These are phyloP conservation scores for Penicillium sp. DNA, from an alignment of 2,329 filamentous ascomycete species.

Conservation along the genomic window DNA sequence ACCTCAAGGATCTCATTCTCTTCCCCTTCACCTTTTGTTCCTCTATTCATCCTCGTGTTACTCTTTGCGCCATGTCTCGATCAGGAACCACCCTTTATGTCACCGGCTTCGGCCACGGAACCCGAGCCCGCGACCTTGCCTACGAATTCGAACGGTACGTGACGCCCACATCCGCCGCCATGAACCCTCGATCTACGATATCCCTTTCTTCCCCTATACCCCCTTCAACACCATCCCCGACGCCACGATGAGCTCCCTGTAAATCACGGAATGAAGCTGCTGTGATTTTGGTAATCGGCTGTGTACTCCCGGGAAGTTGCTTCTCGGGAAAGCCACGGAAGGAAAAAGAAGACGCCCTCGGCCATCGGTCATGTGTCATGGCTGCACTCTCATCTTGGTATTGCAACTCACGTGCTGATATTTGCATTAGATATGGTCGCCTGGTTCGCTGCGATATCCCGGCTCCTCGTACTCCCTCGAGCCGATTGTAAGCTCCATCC, in stretches of 20 bases:
- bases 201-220: conserved; percentile 31
- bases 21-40: conserved; percentile 1
- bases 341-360: not conserved
- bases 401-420: conserved; percentile 40
- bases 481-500: conserved; percentile 78
- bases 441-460: conserved; percentile 98
- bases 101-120: conserved; percentile 98
- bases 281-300: not conserved
- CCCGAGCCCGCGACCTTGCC: conserved; percentile 96
- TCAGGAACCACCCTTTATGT: conserved; percentile 94
- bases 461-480: conserved; percentile 87
- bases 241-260: conserved; percentile 12
- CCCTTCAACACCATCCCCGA: conserved; percentile 34
- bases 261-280: conserved; percentile 1
- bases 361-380: conserved; percentile 13
- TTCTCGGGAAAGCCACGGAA: not conserved
- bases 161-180: conserved; percentile 51
- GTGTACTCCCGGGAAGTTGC: not conserved
- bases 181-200: conserved; percentile 34
- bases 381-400: conserved; percentile 12
- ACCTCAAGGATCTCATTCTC: not conserved
- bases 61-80: conserved; percentile 71
- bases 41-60: conserved; percentile 1
- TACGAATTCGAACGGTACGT: conserved; percentile 99
- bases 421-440: conserved; percentile 76